phyloP scores from a whole-genome alignment of 352 stramenopile genomes.

The Pythium vanterpoolii region DNA sequence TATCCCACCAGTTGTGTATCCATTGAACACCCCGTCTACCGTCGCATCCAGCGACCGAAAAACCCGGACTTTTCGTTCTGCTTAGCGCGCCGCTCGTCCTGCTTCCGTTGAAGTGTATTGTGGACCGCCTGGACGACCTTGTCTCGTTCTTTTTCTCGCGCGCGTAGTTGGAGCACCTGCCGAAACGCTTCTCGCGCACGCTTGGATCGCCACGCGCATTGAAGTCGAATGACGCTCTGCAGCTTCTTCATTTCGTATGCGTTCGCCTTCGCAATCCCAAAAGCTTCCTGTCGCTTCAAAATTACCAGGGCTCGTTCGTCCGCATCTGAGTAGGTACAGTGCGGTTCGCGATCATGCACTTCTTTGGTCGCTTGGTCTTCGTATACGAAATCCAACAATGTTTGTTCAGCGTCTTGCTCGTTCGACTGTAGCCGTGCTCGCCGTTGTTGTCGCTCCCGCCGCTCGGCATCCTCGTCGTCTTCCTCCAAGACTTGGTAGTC shows the following conservation, averaged over 20 bases:
- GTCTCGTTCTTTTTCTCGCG: conserved; percentile 65
- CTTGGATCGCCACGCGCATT: conserved; percentile 76
- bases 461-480: conserved; percentile 11
- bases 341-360: conserved; percentile 32
- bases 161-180: conserved; percentile 49
- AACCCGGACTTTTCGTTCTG: conserved; percentile 16
- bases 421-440: conserved; percentile 22
- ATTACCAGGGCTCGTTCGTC: conserved; percentile 38
- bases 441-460: not conserved
- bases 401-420: conserved; percentile 21
- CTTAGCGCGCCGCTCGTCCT: conserved; percentile 14
- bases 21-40: not conserved
- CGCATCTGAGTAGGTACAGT: conserved; percentile 26
- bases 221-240: conserved; percentile 51
- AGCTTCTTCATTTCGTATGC: conserved; percentile 50
- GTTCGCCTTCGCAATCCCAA: conserved; percentile 25
- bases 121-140: conserved; percentile 27
- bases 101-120: conserved; percentile 18
- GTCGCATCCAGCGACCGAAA: conserved; percentile 17
- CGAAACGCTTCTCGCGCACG: conserved; percentile 55
- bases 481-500: conserved; percentile 21
- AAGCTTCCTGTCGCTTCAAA: conserved; percentile 33
- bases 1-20: not conserved
- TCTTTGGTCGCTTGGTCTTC: conserved; percentile 52
- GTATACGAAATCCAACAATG: conserved; percentile 42